Conservation (phyloP, 2,329 filamentous ascomycete species). For the Colletotrichum brevisporum region DNA sequence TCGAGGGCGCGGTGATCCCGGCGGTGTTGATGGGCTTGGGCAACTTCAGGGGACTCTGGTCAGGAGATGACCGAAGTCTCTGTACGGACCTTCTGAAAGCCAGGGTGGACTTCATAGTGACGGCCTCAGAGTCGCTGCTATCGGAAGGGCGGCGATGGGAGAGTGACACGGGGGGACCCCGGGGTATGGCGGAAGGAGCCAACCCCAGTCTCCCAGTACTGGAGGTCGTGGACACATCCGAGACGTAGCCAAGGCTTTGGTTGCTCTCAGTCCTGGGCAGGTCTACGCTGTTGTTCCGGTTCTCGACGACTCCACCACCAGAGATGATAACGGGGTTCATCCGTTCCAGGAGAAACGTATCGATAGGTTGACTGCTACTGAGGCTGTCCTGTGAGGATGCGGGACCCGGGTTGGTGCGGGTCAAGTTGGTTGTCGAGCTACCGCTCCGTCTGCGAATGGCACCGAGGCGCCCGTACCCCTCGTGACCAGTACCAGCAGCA, state of each 20-base stretch:
- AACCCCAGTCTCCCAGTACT: constrained; percentile 60
- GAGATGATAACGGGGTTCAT: constrained; percentile 77
- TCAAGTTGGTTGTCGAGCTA: constrained; percentile 65
- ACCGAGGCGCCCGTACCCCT: constrained; percentile 82
- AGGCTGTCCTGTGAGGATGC: constrained; percentile 67
- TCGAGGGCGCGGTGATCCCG: constrained; percentile 60
- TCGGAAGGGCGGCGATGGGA: constrained; percentile 64
- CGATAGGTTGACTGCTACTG: constrained; percentile 58
- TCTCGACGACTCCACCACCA: constrained; percentile 73
- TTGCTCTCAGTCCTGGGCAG: constrained; percentile 65
- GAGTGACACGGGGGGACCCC: constrained; percentile 45
- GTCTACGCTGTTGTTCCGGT: constrained; percentile 68
- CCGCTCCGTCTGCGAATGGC: constrained; percentile 74
- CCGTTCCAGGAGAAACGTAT: constrained; percentile 72
- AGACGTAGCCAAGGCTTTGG: constrained; percentile 59
- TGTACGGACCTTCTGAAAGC: constrained; percentile 70
- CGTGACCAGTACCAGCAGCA: constrained; percentile 92
- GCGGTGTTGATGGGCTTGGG: constrained; percentile 68
- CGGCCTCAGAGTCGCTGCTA: constrained; percentile 68
- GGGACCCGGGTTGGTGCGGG: constrained; percentile 59
- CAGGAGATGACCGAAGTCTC: constrained; percentile 61
- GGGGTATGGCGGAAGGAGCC: constrained; percentile 69
- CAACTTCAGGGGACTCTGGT: constrained; percentile 59
- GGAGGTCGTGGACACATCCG: constrained; percentile 57
- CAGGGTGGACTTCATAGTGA: constrained; percentile 64